A percentile compares a stretch with the other conserved stretches of the same genome.
phyloP scores from a whole-genome alignment of 2,329 filamentous ascomycete genomes.

The Gaeumannomyces tritici region DNA sequence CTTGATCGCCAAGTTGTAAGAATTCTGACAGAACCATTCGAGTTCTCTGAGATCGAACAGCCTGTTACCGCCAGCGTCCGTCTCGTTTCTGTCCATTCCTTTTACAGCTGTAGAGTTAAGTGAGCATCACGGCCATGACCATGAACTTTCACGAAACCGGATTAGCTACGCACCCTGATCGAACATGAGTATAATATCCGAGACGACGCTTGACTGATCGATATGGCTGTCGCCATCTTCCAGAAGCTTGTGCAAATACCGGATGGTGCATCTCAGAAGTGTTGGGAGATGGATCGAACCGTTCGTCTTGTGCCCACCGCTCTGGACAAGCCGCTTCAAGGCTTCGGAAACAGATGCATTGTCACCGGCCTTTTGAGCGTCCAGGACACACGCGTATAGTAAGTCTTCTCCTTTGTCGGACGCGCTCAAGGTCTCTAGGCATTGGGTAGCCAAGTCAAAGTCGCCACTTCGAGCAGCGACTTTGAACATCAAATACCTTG shows the following conservation, averaged over 20 bases:
- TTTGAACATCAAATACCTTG: constrained; percentile 68
- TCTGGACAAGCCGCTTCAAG: constrained; percentile 50
- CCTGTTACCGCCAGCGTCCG: constrained; percentile 29
- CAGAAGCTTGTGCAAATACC: constrained; percentile 34
- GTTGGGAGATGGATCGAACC: constrained; percentile 49
- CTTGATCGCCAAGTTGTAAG: constrained; percentile 68
- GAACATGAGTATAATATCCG: constrained; percentile 45
- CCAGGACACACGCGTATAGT: constrained; percentile 71
- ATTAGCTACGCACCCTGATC: constrained; percentile 25
- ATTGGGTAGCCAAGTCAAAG: constrained; percentile 47
- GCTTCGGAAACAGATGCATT: constrained; percentile 48
- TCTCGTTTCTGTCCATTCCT: constrained; percentile 27
- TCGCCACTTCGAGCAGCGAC: constrained; percentile 53
- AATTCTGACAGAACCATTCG: constrained; percentile 75
- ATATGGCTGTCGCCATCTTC: constrained; percentile 17
- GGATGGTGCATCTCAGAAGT: constrained; percentile 52
- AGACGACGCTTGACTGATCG: constrained; percentile 16
- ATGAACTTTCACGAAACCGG: background rate
- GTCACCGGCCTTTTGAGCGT: constrained; percentile 59
- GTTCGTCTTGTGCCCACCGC: constrained; percentile 36
- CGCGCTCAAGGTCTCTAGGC: constrained; percentile 51
- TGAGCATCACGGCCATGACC: background rate
- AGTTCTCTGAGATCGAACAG: constrained; percentile 57
- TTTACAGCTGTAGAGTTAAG: constrained; percentile 22
- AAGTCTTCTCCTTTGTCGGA: constrained; percentile 47